phyloP scores from a whole-genome alignment of 768 basidiomycete genomes.

The Auricularia heimuer region DNA sequence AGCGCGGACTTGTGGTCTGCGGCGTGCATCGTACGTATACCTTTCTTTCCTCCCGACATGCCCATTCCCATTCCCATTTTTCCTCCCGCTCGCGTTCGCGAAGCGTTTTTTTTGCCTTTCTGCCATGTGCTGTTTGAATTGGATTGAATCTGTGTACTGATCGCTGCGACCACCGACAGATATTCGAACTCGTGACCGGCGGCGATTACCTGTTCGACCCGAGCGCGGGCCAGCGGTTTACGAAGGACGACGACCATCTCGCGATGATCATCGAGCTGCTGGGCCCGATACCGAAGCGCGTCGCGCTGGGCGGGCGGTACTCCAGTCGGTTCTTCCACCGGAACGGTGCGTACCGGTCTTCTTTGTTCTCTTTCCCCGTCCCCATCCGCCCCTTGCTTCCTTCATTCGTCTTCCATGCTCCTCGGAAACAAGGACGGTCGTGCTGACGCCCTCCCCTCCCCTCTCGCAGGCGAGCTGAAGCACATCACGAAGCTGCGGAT shows the following conservation, averaged over 20 bases:
- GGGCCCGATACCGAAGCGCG: conserved; percentile 73
- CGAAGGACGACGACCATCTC: conserved; percentile 94
- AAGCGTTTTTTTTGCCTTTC: not conserved
- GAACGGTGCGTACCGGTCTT: conserved; percentile 48
- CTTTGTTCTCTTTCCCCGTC: not conserved
- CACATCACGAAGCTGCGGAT: conserved; percentile 90
- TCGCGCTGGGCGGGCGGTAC: conserved; percentile 89
- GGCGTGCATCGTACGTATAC: conserved; percentile 69
- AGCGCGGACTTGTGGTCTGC: conserved; percentile 97
- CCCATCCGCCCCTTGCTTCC: not conserved
- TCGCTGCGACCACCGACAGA: no score
- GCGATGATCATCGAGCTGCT: conserved; percentile 96
- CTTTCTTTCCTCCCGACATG: not conserved
- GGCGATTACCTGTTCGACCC: conserved; percentile 99
- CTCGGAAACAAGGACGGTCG: not conserved
- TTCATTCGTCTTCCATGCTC: no score
- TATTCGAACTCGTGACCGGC: conserved; percentile 94
- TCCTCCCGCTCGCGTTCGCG: no score
- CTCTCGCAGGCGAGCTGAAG: conserved; percentile 60
- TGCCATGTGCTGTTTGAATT: not conserved
- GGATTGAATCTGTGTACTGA: no score
- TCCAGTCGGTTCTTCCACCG: conserved; percentile 91
- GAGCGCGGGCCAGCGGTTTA: conserved; percentile 86
- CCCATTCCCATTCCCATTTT: no score
- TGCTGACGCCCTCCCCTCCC: not conserved